phyloP scores from a whole-genome alignment of 768 basidiomycete genomes.

The Leccinum broughii region DNA sequence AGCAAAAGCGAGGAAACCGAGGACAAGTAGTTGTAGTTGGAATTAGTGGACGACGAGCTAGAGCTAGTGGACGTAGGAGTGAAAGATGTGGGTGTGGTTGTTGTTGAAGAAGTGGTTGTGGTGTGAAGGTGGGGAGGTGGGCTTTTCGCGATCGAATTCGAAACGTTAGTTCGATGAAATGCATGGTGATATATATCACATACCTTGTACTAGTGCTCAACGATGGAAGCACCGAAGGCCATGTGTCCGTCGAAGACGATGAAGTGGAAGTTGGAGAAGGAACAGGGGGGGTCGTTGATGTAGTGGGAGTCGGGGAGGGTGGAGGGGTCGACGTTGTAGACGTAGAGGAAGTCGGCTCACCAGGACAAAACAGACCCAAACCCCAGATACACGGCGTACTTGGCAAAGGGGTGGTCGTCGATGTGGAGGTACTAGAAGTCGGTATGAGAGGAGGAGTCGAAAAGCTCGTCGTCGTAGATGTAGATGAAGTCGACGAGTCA shows the following conservation, averaged over 20 bases:
- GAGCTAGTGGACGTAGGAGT: conserved; percentile 21
- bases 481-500: background rate
- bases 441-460: background rate
- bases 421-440: background rate
- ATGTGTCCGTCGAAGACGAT: background rate
- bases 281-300: background rate
- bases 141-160: conserved; percentile 30
- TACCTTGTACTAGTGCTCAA: conserved; percentile 11
- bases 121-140: conserved; percentile 28
- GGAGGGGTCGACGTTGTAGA: background rate
- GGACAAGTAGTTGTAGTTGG: conserved; percentile 36
- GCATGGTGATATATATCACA: background rate
- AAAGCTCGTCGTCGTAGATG: background rate
- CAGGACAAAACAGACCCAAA: background rate
- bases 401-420: background rate
- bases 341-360: background rate
- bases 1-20: conserved; percentile 37
- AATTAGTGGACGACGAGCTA: conserved; percentile 15
- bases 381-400: background rate
- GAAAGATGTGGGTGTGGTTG: conserved; percentile 4
- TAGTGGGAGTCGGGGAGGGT: background rate
- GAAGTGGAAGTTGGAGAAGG: background rate
- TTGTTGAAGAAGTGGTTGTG: conserved; percentile 5
- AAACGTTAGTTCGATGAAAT: conserved; percentile 1
- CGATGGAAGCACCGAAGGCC: background rate